phyloP scores from a whole-genome alignment of 441 rosid genomes.

The Gossypium lobatum region DNA sequence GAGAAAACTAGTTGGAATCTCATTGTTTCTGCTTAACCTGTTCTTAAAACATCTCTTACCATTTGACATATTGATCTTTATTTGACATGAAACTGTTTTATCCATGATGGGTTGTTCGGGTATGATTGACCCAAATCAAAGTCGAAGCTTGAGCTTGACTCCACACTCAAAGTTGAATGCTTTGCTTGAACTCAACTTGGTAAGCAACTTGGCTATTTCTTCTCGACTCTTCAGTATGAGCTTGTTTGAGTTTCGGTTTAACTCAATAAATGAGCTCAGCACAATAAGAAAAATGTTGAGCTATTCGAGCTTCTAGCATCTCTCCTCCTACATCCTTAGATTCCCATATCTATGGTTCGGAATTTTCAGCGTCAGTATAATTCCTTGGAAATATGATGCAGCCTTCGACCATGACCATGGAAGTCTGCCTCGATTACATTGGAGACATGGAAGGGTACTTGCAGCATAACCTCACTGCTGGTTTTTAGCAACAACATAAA shows the following conservation, averaged over 20 bases:
- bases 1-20: not conserved
- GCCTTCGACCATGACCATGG: not conserved
- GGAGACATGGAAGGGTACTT: not conserved
- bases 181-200: not conserved
- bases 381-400: not conserved
- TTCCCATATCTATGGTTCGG: not conserved
- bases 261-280: not conserved
- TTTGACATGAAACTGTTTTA: not conserved
- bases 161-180: not conserved
- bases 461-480: too few species aligned
- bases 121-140: not conserved
- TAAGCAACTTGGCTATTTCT: not conserved
- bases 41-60: not conserved
- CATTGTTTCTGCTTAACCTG: not conserved
- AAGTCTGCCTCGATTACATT: not conserved
- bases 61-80: not conserved
- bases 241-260: not conserved
- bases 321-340: too few species aligned
- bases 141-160: not conserved
- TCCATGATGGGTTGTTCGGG: not conserved
- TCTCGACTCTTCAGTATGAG: not conserved
- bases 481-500: too few species aligned
- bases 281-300: not conserved
- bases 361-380: not conserved
- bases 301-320: not conserved